Base-by-base conservation (phyloP, 148 eudicot genomes). In the Rhododendron mucronatum region DNA sequence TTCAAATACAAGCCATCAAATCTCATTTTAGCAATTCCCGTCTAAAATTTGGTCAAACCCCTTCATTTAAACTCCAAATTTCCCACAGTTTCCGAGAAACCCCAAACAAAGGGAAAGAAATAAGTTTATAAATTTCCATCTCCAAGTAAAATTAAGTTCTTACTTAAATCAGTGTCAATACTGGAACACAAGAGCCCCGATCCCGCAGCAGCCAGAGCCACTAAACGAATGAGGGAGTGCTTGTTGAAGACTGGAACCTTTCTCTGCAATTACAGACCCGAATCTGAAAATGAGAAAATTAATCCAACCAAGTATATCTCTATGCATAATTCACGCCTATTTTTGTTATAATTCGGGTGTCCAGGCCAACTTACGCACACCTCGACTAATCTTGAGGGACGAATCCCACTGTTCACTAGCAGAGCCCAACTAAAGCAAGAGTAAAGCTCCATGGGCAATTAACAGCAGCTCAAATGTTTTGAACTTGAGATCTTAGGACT, bases 161-260 rank as follows among this genome's bases (percentile, higher is more conserved):
- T 79, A 95, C 98, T 88, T 88, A 86, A 86, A 90, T 88, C 82
- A 2, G 83, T 65, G 63, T 90, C 82, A 81, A 47, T 33, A 80
- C 89, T 85, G 3, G 90, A 74, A 83, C 83, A 93, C 5, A 89
- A 21, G 82, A 91, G 55, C 39, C 93, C 95, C 50, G 96, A 94
- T 69, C 98, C 96, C 28, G 91, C 91, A 48, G 95, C 83, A 82
- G 92, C 94, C 85, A 88, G 88, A 73, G 92, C 93, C 83, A 83
- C 86, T 41, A 88, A 84, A 82, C 94, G 91, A 44, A 92, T 12
- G 53, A 91, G 77, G 73, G 89, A 85, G 20, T 84, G 87, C 44
- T 85, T 91, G 47, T 82, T 76, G 63, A 81, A 69, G 78, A 63
- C 44, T 63, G 86, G 81, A 81, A 87, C 50, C 69, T 89, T 94